phyloP scores from a whole-genome alignment of 1,284 basidiomycete species.

The Entoloma clypeatum region DNA sequence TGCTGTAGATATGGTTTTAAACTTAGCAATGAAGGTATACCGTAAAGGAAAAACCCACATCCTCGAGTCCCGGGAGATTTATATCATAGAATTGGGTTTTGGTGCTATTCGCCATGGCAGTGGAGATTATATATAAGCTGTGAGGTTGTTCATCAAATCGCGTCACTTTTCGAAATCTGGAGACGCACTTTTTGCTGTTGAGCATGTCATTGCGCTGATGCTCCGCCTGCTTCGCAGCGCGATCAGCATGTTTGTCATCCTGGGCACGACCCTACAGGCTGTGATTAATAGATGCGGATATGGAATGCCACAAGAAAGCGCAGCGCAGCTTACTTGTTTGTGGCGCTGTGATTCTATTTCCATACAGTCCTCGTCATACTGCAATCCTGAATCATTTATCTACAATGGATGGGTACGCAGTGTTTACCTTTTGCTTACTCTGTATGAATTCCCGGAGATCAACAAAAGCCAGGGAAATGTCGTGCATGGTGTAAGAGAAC shows the following conservation, averaged over 20 bases:
- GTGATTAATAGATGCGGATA: conserved; percentile 1
- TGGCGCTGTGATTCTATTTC: conserved; percentile 69
- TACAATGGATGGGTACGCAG: no score
- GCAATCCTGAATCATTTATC: conserved; percentile 9
- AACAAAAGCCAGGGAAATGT: conserved; percentile 6
- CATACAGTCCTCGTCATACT: conserved; percentile 73
- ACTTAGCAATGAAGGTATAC: conserved; percentile 15
- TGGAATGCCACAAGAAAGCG: conserved; percentile 6
- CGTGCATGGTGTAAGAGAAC: conserved; percentile 1
- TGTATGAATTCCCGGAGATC: conserved; percentile 26
- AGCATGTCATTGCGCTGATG: conserved; percentile 73
- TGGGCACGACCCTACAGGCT: conserved; percentile 58
- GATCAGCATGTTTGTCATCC: conserved; percentile 74
- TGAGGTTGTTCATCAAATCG: conserved; percentile 4
- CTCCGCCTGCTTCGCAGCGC: conserved; percentile 67
- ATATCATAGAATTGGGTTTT: conserved; percentile 68
- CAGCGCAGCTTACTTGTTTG: conserved; percentile 57
- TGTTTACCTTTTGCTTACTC: conserved; percentile 70
- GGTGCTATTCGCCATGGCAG: conserved; percentile 59
- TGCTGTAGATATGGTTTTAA: conserved; percentile 39
- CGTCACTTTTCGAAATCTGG: conserved; percentile 2
- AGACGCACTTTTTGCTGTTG: conserved; percentile 71
- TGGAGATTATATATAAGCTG: conserved; percentile 71
- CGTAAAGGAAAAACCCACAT: conserved; percentile 47
- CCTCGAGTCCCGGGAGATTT: conserved; percentile 64